These are phyloP conservation scores for Chytriomyces sp. DNA, from an alignment of 192 early-diverging fungal genomes.

Conservation along the genomic window DNA sequence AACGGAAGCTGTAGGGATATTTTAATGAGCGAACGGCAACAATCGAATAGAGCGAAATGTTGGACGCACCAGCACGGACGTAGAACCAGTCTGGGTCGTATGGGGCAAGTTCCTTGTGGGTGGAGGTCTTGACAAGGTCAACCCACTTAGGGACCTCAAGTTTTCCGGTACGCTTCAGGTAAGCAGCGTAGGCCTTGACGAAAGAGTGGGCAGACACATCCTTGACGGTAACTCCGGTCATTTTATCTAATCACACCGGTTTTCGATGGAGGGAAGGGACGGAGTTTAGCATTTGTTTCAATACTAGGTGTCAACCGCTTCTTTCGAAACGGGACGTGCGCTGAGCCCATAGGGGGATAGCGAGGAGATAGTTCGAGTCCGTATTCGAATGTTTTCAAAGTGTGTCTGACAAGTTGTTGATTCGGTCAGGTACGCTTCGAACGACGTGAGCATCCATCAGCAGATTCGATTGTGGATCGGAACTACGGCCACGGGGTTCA, in stretches of 20 bases:
- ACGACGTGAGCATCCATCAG: no score
- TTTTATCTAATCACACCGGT: not conserved
- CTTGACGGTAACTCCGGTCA: conserved; percentile 86
- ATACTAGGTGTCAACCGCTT: no score
- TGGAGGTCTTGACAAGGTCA: conserved; percentile 97
- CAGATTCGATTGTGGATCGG: no score
- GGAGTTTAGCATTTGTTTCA: not conserved
- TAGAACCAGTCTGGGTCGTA: conserved; percentile 99
- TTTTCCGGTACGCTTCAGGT: conserved; percentile 99
- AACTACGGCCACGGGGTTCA: no score
- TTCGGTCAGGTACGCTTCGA: no score
- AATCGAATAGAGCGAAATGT: not conserved
- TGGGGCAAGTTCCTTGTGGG: conserved; percentile 96
- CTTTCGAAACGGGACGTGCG: no score
- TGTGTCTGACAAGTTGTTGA: no score
- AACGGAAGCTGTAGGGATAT: conserved; percentile 62
- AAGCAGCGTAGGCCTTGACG: conserved; percentile 97
- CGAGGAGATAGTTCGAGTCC: no score
- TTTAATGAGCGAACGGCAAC: not conserved
- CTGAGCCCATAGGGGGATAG: no score
- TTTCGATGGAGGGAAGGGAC: not conserved
- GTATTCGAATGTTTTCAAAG: no score
- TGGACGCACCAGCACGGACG: conserved; percentile 83
- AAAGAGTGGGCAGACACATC: conserved; percentile 96
- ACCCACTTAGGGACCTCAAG: conserved; percentile 99